A percentile compares a stretch with the other conserved stretches of the same genome.
These are phyloP conservation scores for Plantago elongata DNA, from an alignment of 257 asterid species.

Conservation along the genomic window DNA sequence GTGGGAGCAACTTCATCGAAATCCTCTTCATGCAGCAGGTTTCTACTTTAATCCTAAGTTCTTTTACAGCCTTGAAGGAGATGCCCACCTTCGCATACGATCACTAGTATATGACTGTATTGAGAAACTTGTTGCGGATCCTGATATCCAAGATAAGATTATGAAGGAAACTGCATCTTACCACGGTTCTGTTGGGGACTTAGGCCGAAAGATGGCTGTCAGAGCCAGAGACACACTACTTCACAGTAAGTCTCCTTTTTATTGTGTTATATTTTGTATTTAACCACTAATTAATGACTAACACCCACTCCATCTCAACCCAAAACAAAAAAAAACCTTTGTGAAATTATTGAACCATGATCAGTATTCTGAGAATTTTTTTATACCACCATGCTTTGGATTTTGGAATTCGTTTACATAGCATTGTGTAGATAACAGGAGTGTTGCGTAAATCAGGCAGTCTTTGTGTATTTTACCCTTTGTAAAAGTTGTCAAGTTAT, in stretches of 20 bases:
- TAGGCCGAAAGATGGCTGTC: conserved; percentile 91
- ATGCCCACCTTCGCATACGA: conserved; percentile 60
- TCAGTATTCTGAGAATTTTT: neutral
- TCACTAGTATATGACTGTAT: conserved; percentile 81
- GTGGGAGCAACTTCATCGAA: conserved; percentile 76
- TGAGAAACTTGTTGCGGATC: conserved; percentile 80
- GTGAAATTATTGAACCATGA: too few relatives aligned
- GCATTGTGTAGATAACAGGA: neutral
- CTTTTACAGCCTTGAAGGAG: conserved; percentile 78
- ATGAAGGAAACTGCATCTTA: conserved; percentile 75
- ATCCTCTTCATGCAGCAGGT: conserved; percentile 93
- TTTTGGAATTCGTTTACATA: neutral
- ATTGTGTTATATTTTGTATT: too few relatives aligned
- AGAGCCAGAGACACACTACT: conserved; percentile 81
- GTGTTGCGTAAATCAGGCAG: neutral
- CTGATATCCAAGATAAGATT: conserved; percentile 66
- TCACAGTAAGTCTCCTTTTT: conserved; percentile 56
- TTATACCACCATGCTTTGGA: neutral
- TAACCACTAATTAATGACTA: too few relatives aligned
- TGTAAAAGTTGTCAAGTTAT: neutral
- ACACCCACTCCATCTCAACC: neutral
- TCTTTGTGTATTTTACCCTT: neutral
- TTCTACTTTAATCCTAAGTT: conserved; percentile 88
- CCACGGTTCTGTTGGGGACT: conserved; percentile 75
- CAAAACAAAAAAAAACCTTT: neutral